Evolutionary conservation across 192 early-diverging fungal genomes (phyloP).

Genomic region (Gaertneriomyces semiglobifer): DNA sequence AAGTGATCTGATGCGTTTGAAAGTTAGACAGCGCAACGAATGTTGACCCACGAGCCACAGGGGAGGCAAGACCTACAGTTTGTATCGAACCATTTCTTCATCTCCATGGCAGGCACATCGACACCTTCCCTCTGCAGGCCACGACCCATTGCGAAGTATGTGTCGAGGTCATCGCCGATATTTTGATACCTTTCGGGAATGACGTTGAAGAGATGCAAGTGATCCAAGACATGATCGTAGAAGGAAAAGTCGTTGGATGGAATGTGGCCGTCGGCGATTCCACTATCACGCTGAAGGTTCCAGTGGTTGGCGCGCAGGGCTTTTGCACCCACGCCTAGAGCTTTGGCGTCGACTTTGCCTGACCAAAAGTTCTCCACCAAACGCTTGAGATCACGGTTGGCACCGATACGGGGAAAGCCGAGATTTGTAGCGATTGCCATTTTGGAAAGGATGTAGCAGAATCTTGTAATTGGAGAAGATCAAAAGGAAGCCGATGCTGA

Average conservation of each 20-base stretch:
- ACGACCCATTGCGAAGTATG: slow-evolving; percentile 98
- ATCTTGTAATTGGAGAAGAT: too few relatives aligned
- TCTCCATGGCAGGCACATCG: slow-evolving; percentile 93
- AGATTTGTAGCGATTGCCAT: slow-evolving; percentile 39
- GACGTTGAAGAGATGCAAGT: slow-evolving; percentile 48
- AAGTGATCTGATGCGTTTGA: slow-evolving; percentile 51
- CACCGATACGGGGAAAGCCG: slow-evolving; percentile 92
- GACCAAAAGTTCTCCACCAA: slow-evolving; percentile 92
- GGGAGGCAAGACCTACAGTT: slow-evolving; percentile 58
- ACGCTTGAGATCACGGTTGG: slow-evolving; percentile 94
- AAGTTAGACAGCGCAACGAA: not conserved
- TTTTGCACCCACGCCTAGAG: slow-evolving; percentile 66
- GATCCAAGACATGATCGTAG: slow-evolving; percentile 86
- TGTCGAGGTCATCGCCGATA: slow-evolving; percentile 58
- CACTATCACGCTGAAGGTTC: slow-evolving; percentile 65
- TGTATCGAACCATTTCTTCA: slow-evolving; percentile 99
- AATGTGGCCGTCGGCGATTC: slow-evolving; percentile 68
- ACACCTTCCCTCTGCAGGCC: slow-evolving; percentile 81
- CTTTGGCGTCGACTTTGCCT: slow-evolving; percentile 72
- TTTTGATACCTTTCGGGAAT: slow-evolving; percentile 59
- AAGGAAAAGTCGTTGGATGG: slow-evolving; percentile 94
- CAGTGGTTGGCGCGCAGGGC: slow-evolving; percentile 48
- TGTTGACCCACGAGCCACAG: not conserved
- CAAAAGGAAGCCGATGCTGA: too few relatives aligned
- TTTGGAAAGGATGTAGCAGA: not conserved